phyloP scores from a whole-genome alignment of 2,329 filamentous ascomycete species.

The Aspergillus felis region DNA sequence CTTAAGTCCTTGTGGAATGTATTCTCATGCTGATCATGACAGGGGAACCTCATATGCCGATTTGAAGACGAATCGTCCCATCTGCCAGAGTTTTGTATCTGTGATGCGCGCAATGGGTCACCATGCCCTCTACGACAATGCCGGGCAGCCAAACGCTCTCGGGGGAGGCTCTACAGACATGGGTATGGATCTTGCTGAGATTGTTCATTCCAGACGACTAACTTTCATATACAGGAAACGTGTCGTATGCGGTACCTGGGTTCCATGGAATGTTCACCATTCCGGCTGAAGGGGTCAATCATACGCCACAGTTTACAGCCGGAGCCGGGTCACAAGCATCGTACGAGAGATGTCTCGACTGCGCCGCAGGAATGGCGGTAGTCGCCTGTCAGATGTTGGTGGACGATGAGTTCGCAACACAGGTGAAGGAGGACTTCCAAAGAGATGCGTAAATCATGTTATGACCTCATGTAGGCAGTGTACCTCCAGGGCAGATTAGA shows the following conservation, averaged over 20 bases:
- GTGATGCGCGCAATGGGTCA: constrained; percentile 28
- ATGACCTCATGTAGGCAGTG: too few species aligned
- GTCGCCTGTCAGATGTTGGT: constrained; percentile 27
- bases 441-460: constrained; percentile 1
- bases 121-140: constrained; percentile 17
- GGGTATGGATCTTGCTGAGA: constrained; percentile 11
- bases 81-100: constrained; percentile 27
- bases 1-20: not conserved
- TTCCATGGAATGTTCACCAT: constrained; percentile 41
- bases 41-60: constrained; percentile 29
- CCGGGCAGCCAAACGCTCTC: constrained; percentile 12
- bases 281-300: constrained; percentile 46
- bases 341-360: constrained; percentile 40
- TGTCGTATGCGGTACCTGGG: constrained; percentile 44
- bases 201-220: too few species aligned
- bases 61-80: constrained; percentile 26
- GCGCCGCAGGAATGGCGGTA: constrained; percentile 29
- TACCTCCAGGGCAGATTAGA: too few species aligned
- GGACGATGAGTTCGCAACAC: constrained; percentile 25
- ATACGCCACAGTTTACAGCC: constrained; percentile 51
- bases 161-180: constrained; percentile 27
- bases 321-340: constrained; percentile 49
- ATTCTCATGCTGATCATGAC: too few species aligned
- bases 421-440: constrained; percentile 23
- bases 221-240: constrained; percentile 31